Evolutionary conservation across 2,329 filamentous ascomycete species (phyloP).

Genomic region (Penicillium hordei): DNA sequence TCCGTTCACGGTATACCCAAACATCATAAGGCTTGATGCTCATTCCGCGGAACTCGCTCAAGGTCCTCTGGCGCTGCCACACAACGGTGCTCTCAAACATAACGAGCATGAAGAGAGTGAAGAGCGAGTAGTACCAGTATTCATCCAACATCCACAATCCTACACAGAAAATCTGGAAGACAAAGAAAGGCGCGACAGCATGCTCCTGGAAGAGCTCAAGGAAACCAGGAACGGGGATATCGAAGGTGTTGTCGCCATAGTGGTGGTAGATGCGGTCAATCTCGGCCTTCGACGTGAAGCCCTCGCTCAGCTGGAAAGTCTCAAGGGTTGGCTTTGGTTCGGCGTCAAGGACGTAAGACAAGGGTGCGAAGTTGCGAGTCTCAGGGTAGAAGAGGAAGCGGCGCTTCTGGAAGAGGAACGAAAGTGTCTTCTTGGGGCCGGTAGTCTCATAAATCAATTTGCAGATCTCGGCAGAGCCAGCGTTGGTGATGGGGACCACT

Average conservation of each 20-base stretch:
- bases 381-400: conserved; percentile 81
- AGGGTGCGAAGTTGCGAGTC: conserved; percentile 72
- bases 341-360: conserved; percentile 78
- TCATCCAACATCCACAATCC: conserved; percentile 98
- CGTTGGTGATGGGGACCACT: conserved; percentile 85
- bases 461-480: conserved; percentile 86
- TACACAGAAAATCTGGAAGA: conserved; percentile 98
- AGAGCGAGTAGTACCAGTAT: conserved; percentile 99
- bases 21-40: conserved; percentile 98
- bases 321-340: conserved; percentile 79
- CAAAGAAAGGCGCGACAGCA: conserved; percentile 97
- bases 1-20: conserved; percentile 81
- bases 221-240: conserved; percentile 95
- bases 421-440: conserved; percentile 72
- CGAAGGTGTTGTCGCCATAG: conserved; percentile 94
- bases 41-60: conserved; percentile 98
- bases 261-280: conserved; percentile 80
- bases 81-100: conserved; percentile 98
- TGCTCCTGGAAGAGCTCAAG: conserved; percentile 97
- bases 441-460: conserved; percentile 71
- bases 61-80: conserved; percentile 94
- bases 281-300: conserved; percentile 72
- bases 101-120: conserved; percentile 98
- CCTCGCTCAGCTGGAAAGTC: conserved; percentile 75
- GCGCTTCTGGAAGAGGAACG: conserved; percentile 97